Evolutionary conservation across 345 rosid genomes (phyloP).

Genomic region (Rhodamnia rubescens): DNA sequence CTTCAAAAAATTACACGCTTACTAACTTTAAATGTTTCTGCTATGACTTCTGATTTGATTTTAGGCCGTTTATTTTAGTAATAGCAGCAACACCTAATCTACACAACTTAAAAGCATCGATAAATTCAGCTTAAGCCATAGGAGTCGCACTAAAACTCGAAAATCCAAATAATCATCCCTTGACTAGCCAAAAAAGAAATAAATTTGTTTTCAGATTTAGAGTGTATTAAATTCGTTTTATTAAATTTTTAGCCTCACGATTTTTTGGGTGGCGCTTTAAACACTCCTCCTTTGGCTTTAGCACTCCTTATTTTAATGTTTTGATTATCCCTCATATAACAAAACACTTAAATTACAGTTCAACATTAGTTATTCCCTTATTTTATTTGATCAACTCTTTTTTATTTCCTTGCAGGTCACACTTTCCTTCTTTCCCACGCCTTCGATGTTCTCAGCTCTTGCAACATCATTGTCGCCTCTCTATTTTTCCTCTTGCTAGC

Average conservation of each 20-base stretch:
- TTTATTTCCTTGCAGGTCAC: no score
- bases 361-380: no score
- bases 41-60: background rate
- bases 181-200: background rate
- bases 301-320: no score
- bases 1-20: background rate
- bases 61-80: background rate
- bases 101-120: background rate
- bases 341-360: no score
- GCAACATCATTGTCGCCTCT: no score
- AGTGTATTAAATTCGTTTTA: background rate
- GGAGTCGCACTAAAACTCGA: background rate
- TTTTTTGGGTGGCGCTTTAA: no score
- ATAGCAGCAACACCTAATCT: background rate
- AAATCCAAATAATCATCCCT: background rate
- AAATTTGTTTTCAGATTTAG: background rate
- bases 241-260: background rate
- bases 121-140: background rate
- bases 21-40: background rate
- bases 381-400: no score
- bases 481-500: no score
- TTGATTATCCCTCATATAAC: no score
- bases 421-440: no score
- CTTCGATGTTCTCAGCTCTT: no score
- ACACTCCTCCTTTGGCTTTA: no score